phyloP scores from a whole-genome alignment of 2,329 filamentous ascomycete genomes.

The Botrytis medusae region DNA sequence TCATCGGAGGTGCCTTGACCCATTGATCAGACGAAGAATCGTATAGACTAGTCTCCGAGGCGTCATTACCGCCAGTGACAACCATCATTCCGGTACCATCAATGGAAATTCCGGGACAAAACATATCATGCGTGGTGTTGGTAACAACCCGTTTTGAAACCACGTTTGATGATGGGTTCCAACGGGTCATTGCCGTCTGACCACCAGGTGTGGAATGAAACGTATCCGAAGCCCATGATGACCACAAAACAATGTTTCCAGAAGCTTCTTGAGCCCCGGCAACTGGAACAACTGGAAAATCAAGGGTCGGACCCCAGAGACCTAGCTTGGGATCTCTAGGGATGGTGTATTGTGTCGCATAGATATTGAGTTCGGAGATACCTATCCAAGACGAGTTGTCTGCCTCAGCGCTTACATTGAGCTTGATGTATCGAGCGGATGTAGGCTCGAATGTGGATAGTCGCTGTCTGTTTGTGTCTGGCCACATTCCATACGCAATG shows the following conservation, averaged over 20 bases:
- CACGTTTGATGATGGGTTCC: not conserved
- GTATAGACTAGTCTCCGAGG: slow-evolving; percentile 10
- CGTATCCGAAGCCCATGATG: slow-evolving; percentile 8
- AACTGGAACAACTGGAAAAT: slow-evolving; percentile 15
- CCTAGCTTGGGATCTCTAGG: slow-evolving; percentile 2
- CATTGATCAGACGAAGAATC: slow-evolving; percentile 9
- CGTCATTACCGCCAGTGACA: slow-evolving; percentile 14
- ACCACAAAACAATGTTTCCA: slow-evolving; percentile 8
- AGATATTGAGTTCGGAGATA: slow-evolving; percentile 4
- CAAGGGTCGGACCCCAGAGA: slow-evolving; percentile 5
- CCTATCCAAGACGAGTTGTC: not conserved
- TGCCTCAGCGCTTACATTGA: not conserved
- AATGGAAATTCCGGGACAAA: slow-evolving; percentile 11
- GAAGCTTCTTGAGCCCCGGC: slow-evolving; percentile 15
- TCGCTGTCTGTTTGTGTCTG: slow-evolving; percentile 7
- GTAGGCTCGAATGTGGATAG: slow-evolving; percentile 5
- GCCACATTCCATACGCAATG: slow-evolving; percentile 12
- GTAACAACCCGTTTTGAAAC: slow-evolving; percentile 12
- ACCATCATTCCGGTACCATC: slow-evolving; percentile 13
- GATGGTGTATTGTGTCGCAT: slow-evolving; percentile 8
- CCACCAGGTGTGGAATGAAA: slow-evolving; percentile 11
- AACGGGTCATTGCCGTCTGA: slow-evolving; percentile 7
- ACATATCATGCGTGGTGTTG: slow-evolving; percentile 13
- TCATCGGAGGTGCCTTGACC: slow-evolving; percentile 2
- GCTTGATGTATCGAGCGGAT: slow-evolving; percentile 8